Conservation (phyloP, 371 early-diverging fungal species). For the Dichotomocladium elegans region DNA sequence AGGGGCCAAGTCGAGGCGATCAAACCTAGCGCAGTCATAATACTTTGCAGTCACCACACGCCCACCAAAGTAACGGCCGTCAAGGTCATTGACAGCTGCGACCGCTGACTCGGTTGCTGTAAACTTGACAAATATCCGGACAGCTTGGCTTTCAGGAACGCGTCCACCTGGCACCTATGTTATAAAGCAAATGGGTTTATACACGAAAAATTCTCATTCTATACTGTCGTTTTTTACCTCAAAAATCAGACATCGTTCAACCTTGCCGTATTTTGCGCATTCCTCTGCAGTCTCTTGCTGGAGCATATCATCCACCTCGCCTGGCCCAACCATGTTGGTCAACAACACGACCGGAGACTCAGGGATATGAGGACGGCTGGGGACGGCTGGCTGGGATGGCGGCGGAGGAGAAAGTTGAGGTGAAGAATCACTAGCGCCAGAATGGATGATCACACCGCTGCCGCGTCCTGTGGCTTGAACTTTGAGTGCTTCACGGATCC, state of each 20-base stretch:
- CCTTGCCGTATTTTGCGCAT: constrained; percentile 71
- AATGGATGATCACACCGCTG: constrained; percentile 27
- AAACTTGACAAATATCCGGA: constrained; percentile 74
- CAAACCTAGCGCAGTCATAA: constrained; percentile 53
- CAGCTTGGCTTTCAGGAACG: constrained; percentile 58
- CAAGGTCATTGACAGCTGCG: constrained; percentile 56
- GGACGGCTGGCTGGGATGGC: neutral
- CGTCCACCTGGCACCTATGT: constrained; percentile 42
- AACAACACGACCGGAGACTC: constrained; percentile 46
- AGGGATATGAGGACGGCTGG: neutral
- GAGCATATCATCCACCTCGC: constrained; percentile 69
- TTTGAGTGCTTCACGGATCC: constrained; percentile 28
- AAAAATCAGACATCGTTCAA: constrained; percentile 65
- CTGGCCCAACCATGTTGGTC: constrained; percentile 67
- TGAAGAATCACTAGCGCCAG: neutral
- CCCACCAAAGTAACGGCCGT: constrained; percentile 79
- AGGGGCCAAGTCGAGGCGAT: constrained; percentile 56
- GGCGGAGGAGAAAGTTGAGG: neutral
- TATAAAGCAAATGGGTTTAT: neutral
- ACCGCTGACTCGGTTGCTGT: constrained; percentile 41
- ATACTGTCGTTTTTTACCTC: constrained; percentile 34
- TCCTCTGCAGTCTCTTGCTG: constrained; percentile 77
- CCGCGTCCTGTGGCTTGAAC: constrained; percentile 31
- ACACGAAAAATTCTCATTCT: neutral
- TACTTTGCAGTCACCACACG: constrained; percentile 58